Percentiles rank a stretch among this genome's conserved stretches.
These are phyloP conservation scores for Corymbia calophylla DNA, from an alignment of 441 rosid genomes.

Conservation along the genomic window DNA sequence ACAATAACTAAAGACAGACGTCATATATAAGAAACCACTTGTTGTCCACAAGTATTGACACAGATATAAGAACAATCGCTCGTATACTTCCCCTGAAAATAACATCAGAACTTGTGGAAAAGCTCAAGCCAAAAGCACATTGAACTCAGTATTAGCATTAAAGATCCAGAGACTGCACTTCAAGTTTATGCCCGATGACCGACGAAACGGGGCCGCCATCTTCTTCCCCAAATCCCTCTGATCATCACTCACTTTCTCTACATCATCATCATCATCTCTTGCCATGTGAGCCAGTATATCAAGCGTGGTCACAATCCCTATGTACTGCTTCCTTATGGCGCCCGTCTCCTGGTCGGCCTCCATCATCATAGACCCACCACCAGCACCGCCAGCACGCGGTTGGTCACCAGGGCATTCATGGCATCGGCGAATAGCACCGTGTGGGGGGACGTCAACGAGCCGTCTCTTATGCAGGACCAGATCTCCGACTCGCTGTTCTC, in stretches of 20 bases:
- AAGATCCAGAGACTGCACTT: conserved; percentile 82
- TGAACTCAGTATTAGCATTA: conserved; percentile 36
- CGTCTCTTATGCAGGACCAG: not conserved
- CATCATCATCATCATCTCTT: conserved; percentile 4
- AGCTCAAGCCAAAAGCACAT: not conserved
- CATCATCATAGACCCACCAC: conserved; percentile 14
- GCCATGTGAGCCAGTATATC: conserved; percentile 22
- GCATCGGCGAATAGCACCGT: conserved; percentile 2
- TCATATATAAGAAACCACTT: not conserved
- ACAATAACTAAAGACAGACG: not conserved
- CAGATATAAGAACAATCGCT: not conserved
- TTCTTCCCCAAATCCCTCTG: conserved; percentile 40
- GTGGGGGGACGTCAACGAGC: conserved; percentile 9
- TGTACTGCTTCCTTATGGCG: conserved; percentile 3
- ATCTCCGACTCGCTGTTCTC: not conserved
- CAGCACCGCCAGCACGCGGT: conserved; percentile 7
- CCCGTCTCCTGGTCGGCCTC: conserved; percentile 3
- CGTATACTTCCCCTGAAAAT: not conserved
- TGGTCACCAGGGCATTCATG: conserved; percentile 8
- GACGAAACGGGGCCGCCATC: conserved; percentile 64
- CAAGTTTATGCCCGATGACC: conserved; percentile 63
- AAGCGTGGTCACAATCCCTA: conserved; percentile 11
- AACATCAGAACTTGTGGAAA: not conserved
- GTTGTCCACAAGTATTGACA: not conserved
- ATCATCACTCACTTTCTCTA: not conserved